phyloP scores from a whole-genome alignment of 805 yeast genomes.

The Candida ovalis region DNA sequence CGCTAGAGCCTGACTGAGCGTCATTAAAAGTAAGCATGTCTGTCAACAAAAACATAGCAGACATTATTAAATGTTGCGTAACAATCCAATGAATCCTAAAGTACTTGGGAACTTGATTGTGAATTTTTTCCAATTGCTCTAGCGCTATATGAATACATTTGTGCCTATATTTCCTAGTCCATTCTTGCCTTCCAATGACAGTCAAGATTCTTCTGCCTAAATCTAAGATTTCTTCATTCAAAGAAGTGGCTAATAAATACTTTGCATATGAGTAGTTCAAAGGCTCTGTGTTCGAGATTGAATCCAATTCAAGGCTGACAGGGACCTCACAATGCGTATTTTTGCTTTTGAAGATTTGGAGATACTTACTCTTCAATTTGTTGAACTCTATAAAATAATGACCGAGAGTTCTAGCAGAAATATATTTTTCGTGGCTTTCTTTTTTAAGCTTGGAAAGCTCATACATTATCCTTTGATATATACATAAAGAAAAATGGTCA shows the following conservation, averaged over 20 bases:
- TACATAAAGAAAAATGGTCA: background rate
- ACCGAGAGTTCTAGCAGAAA: background rate
- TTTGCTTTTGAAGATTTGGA: background rate
- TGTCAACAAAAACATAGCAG: conserved; percentile 3
- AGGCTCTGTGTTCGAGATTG: background rate
- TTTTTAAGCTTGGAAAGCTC: conserved; percentile 1
- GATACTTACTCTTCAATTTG: background rate
- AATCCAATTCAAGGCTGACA: background rate
- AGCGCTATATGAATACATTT: background rate
- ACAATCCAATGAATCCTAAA: conserved; percentile 7
- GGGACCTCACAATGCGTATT: background rate
- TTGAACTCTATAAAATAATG: background rate
- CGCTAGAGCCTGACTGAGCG: background rate
- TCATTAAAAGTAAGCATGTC: conserved; percentile 7
- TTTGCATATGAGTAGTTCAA: background rate
- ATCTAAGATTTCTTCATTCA: background rate
- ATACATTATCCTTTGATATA: conserved; percentile 3
- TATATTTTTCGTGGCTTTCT: background rate
- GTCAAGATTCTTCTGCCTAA: background rate
- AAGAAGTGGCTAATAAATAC: background rate
- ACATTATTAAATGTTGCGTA: conserved; percentile 4
- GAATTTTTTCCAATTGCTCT: background rate
- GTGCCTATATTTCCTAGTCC: conserved; percentile 1
- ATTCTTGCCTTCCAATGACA: conserved; percentile 2
- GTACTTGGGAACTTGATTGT: background rate